Percentiles rank a stretch among this genome's conserved stretches.
Conservation (phyloP, 352 stramenopile species). For the Globisporangium paroecandrum region DNA sequence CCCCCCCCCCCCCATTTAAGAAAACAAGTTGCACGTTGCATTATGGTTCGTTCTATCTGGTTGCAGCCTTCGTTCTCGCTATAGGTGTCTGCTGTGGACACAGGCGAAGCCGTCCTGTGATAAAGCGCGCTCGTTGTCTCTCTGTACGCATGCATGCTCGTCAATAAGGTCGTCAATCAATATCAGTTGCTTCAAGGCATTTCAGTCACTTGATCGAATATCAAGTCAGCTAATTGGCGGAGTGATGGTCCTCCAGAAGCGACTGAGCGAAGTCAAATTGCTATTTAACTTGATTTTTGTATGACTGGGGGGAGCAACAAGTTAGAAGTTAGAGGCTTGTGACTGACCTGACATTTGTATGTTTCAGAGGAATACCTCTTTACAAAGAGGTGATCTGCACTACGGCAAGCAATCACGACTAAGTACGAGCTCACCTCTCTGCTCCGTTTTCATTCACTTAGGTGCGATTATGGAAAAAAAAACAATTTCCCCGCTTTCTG, state of each 20-base stretch:
- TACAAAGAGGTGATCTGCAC: background rate
- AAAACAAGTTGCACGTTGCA: slow-evolving; percentile 7
- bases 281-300: background rate
- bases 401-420: background rate
- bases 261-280: no score
- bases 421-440: background rate
- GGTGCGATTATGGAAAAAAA: background rate
- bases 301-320: background rate
- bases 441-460: slow-evolving; percentile 1
- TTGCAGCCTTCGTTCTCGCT: background rate
- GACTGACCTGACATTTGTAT: background rate
- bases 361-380: background rate
- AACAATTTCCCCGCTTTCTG: background rate
- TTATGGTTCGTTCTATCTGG: background rate
- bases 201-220: background rate
- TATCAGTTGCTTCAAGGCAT: background rate
- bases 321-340: no score
- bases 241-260: no score
- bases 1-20: background rate
- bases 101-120: background rate
- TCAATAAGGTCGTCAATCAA: background rate
- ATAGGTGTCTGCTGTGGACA: background rate
- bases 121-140: background rate
- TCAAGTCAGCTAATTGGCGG: background rate
- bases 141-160: background rate